A percentile compares a stretch with the other conserved stretches of the same genome.
Conservation (phyloP, 805 yeast species). For the Cyberlindnera mrakii region DNA sequence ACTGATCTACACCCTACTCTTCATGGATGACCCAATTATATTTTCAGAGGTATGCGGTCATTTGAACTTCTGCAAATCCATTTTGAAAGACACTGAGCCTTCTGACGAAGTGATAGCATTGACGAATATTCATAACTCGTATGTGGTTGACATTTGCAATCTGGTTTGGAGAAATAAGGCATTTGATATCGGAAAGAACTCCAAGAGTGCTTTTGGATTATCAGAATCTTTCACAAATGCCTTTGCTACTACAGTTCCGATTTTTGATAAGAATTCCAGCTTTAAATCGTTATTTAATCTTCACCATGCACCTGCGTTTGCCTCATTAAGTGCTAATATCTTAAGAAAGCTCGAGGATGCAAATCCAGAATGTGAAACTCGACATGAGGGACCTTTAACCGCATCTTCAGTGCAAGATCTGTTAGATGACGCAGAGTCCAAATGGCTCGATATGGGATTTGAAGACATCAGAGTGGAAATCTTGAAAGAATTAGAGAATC, state of each 20-base stretch:
- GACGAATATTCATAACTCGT: constrained; percentile 37
- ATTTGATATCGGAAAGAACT: constrained; percentile 30
- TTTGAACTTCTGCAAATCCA: constrained; percentile 30
- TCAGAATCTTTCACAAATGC: constrained; percentile 24
- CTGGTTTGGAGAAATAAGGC: constrained; percentile 52
- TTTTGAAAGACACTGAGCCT: constrained; percentile 9
- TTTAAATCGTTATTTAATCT: constrained; percentile 29
- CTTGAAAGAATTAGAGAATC: constrained; percentile 32
- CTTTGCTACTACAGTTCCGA: constrained; percentile 17
- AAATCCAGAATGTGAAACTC: constrained; percentile 23
- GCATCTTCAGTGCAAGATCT: constrained; percentile 33
- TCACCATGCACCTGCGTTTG: constrained; percentile 47
- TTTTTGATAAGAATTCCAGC: constrained; percentile 20
- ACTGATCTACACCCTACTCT: constrained; percentile 31
- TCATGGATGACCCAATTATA: constrained; percentile 38
- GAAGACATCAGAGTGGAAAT: constrained; percentile 42
- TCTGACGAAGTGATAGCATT: constrained; percentile 21
- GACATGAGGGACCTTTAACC: constrained; percentile 52
- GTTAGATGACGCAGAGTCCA: constrained; percentile 9
- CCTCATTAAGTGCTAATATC: constrained; percentile 36
- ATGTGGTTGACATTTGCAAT: constrained; percentile 51
- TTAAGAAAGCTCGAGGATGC: constrained; percentile 43
- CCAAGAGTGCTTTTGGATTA: constrained; percentile 26
- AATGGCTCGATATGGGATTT: constrained; percentile 35
- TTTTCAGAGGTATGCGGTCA: constrained; percentile 42